phyloP scores from a whole-genome alignment of 2,329 filamentous ascomycete genomes.

The Ramularia endophylla region DNA sequence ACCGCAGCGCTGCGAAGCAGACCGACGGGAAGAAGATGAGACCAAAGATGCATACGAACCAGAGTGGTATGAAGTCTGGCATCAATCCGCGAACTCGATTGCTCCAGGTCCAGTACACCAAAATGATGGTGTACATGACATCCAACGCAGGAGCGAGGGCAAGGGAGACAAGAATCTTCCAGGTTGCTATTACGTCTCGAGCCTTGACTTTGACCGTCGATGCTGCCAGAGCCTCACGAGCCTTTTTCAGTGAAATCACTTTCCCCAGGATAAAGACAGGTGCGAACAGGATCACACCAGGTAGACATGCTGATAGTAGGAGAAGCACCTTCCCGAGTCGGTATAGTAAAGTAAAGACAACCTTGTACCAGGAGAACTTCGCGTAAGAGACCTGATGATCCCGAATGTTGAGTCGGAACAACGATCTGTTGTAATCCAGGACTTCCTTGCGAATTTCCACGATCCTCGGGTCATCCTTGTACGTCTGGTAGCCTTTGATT shows the following conservation, averaged over 20 bases:
- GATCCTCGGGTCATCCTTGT: slow-evolving; percentile 85
- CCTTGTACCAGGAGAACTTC: slow-evolving; percentile 69
- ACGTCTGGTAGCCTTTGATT: slow-evolving; percentile 84
- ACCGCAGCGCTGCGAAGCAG: slow-evolving; percentile 87
- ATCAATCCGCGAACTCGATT: slow-evolving; percentile 80
- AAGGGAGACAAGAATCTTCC: slow-evolving; percentile 86
- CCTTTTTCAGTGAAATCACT: slow-evolving; percentile 74
- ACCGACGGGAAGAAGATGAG: slow-evolving; percentile 78
- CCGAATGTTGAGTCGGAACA: slow-evolving; percentile 78
- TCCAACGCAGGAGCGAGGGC: slow-evolving; percentile 78
- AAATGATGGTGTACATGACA: slow-evolving; percentile 68
- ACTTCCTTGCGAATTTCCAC: slow-evolving; percentile 68
- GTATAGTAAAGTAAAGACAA: slow-evolving; percentile 72
- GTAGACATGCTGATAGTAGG: slow-evolving; percentile 74
- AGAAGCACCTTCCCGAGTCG: slow-evolving; percentile 70
- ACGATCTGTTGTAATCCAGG: slow-evolving; percentile 76
- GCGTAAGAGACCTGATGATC: slow-evolving; percentile 95
- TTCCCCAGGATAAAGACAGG: slow-evolving; percentile 84
- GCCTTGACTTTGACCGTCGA: slow-evolving; percentile 86
- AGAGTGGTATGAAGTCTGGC: slow-evolving; percentile 73
- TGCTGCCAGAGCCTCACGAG: slow-evolving; percentile 73
- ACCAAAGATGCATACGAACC: slow-evolving; percentile 66
- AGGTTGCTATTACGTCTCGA: slow-evolving; percentile 85
- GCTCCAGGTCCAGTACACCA: slow-evolving; percentile 70
- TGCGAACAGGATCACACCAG: slow-evolving; percentile 79